Conservation (phyloP, 768 basidiomycete species). For the Lactarius indigo region DNA sequence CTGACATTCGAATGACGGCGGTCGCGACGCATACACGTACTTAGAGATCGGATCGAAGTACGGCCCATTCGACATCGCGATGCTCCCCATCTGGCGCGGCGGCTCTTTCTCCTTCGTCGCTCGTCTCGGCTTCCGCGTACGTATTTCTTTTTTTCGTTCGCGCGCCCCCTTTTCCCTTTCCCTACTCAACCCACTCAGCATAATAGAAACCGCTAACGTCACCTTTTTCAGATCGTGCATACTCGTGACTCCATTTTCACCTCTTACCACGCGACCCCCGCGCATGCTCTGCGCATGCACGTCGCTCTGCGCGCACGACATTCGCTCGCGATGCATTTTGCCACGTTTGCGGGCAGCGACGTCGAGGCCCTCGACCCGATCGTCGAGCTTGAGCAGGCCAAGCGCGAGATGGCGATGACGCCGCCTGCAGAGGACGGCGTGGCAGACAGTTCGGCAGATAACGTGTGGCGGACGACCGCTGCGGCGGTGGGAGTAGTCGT, state of each 20-base stretch:
- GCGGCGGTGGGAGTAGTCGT: constrained; percentile 22
- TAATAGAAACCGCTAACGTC: neutral
- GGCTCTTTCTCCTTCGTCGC: constrained; percentile 39
- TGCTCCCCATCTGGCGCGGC: constrained; percentile 45
- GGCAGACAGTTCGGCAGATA: neutral
- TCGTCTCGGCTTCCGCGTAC: constrained; percentile 37
- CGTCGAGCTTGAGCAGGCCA: constrained; percentile 35
- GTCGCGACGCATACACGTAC: neutral
- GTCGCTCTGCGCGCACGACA: constrained; percentile 37
- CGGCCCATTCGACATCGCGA: constrained; percentile 41
- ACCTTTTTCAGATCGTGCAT: constrained; percentile 29
- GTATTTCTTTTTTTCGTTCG: constrained; percentile 16
- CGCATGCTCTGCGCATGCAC: constrained; percentile 40
- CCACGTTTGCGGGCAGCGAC: constrained; percentile 42
- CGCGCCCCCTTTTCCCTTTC: neutral
- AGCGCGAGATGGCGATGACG: constrained; percentile 30
- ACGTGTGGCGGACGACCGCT: neutral
- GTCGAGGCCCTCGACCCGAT: constrained; percentile 40
- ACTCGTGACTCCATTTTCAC: constrained; percentile 28
- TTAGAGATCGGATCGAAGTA: constrained; percentile 39
- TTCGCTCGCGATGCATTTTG: constrained; percentile 43
- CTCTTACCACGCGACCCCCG: constrained; percentile 40
- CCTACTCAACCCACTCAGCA: neutral
- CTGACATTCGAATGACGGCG: neutral
- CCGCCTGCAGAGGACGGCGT: neutral